phyloP scores from a whole-genome alignment of 257 asterid genomes.

The Penstemon newberryi region DNA sequence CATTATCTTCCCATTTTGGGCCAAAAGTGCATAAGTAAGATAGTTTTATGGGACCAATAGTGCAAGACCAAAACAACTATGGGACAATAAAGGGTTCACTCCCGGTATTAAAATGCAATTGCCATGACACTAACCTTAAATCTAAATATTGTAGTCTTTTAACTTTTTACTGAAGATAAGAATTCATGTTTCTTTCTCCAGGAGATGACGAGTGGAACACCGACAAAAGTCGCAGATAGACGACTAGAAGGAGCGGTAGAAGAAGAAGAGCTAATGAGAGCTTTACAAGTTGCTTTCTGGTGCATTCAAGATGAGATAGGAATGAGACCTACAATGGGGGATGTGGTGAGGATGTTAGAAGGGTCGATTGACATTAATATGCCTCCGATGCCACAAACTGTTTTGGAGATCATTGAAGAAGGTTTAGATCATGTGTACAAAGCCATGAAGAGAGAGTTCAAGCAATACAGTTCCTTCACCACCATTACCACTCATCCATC shows the following conservation, averaged over 20 bases:
- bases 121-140: no score
- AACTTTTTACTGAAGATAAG: no score
- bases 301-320: constrained; percentile 83
- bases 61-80: no score
- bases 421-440: constrained; percentile 80
- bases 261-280: constrained; percentile 62
- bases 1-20: no score
- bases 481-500: constrained; percentile 62
- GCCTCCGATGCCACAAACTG: constrained; percentile 88
- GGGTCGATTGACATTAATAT: constrained; percentile 60
- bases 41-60: no score
- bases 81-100: no score
- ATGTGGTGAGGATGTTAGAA: constrained; percentile 84
- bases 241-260: constrained; percentile 61
- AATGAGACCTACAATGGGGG: constrained; percentile 87
- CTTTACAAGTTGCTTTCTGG: constrained; percentile 75
- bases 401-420: constrained; percentile 78
- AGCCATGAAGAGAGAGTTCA: constrained; percentile 86
- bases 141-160: no score
- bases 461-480: constrained; percentile 67
- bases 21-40: no score
- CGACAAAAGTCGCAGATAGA: constrained; percentile 58
- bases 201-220: constrained; percentile 64
- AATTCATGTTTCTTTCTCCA: constrained; percentile 23
- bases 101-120: no score